These are phyloP conservation scores for Fusarium heterosporum DNA, from an alignment of 2,329 filamentous ascomycete genomes.

Conservation along the genomic window DNA sequence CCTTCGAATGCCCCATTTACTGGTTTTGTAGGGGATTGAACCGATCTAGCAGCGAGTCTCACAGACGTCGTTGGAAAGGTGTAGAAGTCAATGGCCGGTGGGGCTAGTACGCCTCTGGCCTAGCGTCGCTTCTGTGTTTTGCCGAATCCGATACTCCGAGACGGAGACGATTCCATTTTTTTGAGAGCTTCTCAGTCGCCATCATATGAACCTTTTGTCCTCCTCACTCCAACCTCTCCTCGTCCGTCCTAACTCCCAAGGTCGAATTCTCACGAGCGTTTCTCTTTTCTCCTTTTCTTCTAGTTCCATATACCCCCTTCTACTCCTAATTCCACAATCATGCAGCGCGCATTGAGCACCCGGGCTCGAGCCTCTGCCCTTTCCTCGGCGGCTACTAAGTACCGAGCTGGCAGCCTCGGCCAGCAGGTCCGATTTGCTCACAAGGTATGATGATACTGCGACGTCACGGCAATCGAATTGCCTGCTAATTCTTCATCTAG, in stretches of 20 bases:
- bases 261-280: conserved; percentile 45
- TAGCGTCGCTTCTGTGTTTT: conserved; percentile 54
- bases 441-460: conserved; percentile 73
- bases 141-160: conserved; percentile 52
- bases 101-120: conserved; percentile 48
- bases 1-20: conserved; percentile 14
- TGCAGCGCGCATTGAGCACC: conserved; percentile 95
- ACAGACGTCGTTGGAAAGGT: conserved; percentile 53
- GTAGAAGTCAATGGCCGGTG: conserved; percentile 49
- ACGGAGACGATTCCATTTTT: conserved; percentile 54
- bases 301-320: conserved; percentile 48
- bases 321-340: conserved; percentile 63
- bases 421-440: conserved; percentile 97
- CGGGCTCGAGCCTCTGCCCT: conserved; percentile 83
- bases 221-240: conserved; percentile 36
- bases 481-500: conserved; percentile 61
- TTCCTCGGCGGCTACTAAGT: conserved; percentile 73
- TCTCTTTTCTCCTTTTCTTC: conserved; percentile 46
- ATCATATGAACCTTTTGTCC: conserved; percentile 45
- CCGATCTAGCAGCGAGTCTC: conserved; percentile 27
- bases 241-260: conserved; percentile 45
- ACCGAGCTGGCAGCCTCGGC: conserved; percentile 74
- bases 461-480: not conserved
- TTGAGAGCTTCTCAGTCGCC: conserved; percentile 48
- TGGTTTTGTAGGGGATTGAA: conserved; percentile 16